Base-by-base conservation (phyloP, 352 stramenopile genomes). In the Peronospora belbahrii region DNA sequence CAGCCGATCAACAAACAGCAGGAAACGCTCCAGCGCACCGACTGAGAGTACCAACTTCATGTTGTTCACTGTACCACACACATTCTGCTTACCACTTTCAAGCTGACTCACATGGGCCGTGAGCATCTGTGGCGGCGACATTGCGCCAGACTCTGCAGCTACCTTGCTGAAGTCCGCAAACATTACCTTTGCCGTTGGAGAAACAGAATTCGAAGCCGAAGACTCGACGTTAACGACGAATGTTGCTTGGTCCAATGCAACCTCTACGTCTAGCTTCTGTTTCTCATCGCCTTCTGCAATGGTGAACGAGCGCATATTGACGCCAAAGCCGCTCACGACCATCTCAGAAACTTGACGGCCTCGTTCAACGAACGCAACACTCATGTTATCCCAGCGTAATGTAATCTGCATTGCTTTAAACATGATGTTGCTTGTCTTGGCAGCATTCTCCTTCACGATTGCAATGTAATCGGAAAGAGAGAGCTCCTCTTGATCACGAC, bases 1-100 rank as follows among this genome's bases (percentile, higher is more conserved):
- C 14, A 85, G 38, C 4, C 72, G 72, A 55, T 87, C 74, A 6
- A 78, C 51, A 32, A 73, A 85, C 41, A 85, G 50, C 39, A 88
- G 36, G 39, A 88, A 85, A 42, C 75, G 47, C 44, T 88, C 73
- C 3, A 88, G 62, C 10, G 65, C 70, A 14, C 61, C 40, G 4
- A 64, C 64, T 38, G 61, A 65, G 3, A 65, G 40, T 18, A 83
- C 49, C 20, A 85, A 30, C 20, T 69, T 71, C 20, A 82, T 40
- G 28, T 79, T 74, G 33, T 71, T 81, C 38, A 83, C 34, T 2
- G 43, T 35, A 38, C 64, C 63, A 19, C 65, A 52, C 14, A 83
- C 52, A 35, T 62, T 45, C 20, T 77, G 67, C 32, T 82, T 59
- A 13, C 67, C 70, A 35, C 38, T 71, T 52, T 74, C 55, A 42